These are phyloP conservation scores for Eucalyptus sideroxylon DNA, from an alignment of 345 rosid genomes.

Conservation along the genomic window DNA sequence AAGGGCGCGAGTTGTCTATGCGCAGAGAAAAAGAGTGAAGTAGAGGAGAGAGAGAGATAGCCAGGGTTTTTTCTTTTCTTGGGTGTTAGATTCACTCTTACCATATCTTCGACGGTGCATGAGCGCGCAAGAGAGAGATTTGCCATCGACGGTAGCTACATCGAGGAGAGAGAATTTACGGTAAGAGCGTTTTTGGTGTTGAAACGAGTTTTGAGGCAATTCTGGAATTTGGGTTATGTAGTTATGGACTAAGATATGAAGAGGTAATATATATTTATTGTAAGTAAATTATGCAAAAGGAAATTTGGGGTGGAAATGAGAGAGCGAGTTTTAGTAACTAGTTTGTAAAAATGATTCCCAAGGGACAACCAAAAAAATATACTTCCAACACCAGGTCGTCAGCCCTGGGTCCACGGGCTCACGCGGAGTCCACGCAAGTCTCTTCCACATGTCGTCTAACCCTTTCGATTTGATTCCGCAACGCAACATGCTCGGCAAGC, in stretches of 20 bases:
- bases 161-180: neutral
- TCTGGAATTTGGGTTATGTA: neutral
- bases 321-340: neutral
- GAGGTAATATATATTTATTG: neutral
- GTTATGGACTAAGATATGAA: neutral
- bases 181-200: neutral
- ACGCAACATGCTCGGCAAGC: neutral
- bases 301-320: neutral
- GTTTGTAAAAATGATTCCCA: neutral
- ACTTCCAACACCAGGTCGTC: neutral
- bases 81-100: neutral
- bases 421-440: neutral
- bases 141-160: neutral
- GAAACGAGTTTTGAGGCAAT: neutral
- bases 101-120: neutral
- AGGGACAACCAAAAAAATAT: neutral
- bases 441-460: neutral
- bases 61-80: neutral
- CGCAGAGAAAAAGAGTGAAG: neutral
- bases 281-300: neutral
- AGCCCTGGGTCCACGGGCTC: neutral
- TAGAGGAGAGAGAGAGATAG: neutral
- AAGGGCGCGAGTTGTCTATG: neutral
- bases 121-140: neutral
- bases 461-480: neutral